These are phyloP conservation scores for Amphicarpaea edgeworthii DNA, from an alignment of 306 rosid species.

Conservation along the genomic window DNA sequence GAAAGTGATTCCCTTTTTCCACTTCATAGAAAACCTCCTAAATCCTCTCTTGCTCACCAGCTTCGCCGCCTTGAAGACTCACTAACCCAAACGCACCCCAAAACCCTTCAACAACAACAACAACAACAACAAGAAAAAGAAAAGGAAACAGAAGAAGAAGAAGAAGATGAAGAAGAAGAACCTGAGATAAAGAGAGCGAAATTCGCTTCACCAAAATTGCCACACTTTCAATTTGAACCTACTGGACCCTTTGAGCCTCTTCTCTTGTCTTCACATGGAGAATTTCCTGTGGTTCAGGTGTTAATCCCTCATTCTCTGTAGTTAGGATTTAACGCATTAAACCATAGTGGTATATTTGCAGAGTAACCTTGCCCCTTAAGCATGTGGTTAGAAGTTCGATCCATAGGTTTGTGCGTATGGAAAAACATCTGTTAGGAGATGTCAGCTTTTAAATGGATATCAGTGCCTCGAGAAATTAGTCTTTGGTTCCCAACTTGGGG, in stretches of 20 bases:
- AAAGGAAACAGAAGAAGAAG: slow-evolving; percentile 30
- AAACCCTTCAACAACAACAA: slow-evolving; percentile 24
- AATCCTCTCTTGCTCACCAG: slow-evolving; percentile 76
- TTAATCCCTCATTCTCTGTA: not conserved
- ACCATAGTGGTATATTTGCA: too few species aligned
- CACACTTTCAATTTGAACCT: slow-evolving; percentile 71
- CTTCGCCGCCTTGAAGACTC: slow-evolving; percentile 70
- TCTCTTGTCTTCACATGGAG: slow-evolving; percentile 62
- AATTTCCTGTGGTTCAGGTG: slow-evolving; percentile 75
- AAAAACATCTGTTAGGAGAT: too few species aligned
- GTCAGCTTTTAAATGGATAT: too few species aligned
- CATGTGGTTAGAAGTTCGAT: too few species aligned
- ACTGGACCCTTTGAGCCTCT: slow-evolving; percentile 81
- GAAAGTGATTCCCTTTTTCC: slow-evolving; percentile 43
- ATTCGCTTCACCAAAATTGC: slow-evolving; percentile 44
- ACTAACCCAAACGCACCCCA: slow-evolving; percentile 5
- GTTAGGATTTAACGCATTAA: not conserved
- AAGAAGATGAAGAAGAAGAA: slow-evolving; percentile 41
- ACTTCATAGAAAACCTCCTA: slow-evolving; percentile 75
- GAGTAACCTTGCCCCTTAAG: too few species aligned
- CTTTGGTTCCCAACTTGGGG: too few species aligned
- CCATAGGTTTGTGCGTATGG: too few species aligned
- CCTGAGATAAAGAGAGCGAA: slow-evolving; percentile 45
- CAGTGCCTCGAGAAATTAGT: too few species aligned
- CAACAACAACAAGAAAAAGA: not conserved